Conservation (phyloP, 768 basidiomycete genomes). For the Floccularia luteovirens region DNA sequence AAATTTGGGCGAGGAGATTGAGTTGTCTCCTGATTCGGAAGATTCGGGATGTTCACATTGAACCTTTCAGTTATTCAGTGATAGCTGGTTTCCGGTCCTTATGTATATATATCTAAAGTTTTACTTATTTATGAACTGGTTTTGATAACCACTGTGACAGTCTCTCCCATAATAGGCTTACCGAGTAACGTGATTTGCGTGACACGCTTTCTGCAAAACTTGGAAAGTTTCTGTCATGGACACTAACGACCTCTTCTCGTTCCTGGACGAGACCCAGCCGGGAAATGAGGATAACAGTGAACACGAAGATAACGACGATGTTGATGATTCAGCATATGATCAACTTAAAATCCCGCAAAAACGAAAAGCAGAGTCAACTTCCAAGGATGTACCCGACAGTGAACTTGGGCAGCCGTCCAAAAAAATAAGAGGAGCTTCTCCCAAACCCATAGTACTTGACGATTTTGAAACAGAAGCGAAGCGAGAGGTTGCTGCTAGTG, state of each 20-base stretch:
- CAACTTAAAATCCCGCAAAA: slow-evolving; percentile 22
- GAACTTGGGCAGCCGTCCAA: slow-evolving; percentile 30
- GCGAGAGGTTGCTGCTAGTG: slow-evolving; percentile 84
- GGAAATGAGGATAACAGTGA: slow-evolving; percentile 18
- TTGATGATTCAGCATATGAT: slow-evolving; percentile 12
- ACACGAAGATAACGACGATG: slow-evolving; percentile 19
- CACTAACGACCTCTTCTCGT: slow-evolving; percentile 59
- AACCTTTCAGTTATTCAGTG: no score
- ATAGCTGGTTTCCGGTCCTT: no score
- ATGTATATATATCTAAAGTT: no score
- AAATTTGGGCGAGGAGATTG: neutral
- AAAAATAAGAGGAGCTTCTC: slow-evolving; percentile 51
- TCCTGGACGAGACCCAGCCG: slow-evolving; percentile 41
- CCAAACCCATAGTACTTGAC: slow-evolving; percentile 77
- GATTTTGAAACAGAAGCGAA: slow-evolving; percentile 94
- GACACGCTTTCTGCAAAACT: neutral
- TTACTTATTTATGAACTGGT: no score
- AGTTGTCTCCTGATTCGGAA: slow-evolving; percentile 16
- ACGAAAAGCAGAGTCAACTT: slow-evolving; percentile 28
- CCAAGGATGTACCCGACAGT: slow-evolving; percentile 9
- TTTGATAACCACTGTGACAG: no score
- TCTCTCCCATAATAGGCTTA: no score
- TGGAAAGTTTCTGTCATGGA: slow-evolving; percentile 32
- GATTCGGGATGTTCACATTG: no score
- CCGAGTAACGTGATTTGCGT: neutral